A percentile compares a stretch with the other conserved stretches of the same genome.
Conservation (phyloP, 2,329 filamentous ascomycete genomes). For the Tricladium varicosporioides region DNA sequence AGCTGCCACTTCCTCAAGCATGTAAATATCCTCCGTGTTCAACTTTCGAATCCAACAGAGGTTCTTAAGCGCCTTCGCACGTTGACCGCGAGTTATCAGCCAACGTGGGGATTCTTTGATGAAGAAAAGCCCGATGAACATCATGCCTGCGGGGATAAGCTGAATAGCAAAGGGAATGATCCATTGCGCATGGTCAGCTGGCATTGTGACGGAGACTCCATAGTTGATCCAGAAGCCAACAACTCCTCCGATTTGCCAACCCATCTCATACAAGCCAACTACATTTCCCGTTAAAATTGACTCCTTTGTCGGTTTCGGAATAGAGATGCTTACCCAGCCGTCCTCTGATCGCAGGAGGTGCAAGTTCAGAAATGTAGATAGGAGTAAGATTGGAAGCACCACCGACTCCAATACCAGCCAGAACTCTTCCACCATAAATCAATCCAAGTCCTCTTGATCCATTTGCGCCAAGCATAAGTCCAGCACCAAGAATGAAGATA, state of each 20-base stretch:
- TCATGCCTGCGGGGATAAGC: constrained; percentile 62
- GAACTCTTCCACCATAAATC: constrained; percentile 59
- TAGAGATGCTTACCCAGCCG: constrained; percentile 31
- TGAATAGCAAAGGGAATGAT: constrained; percentile 60
- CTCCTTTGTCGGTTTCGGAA: too few relatives aligned
- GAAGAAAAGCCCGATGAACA: constrained; percentile 58
- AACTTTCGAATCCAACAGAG: constrained; percentile 66
- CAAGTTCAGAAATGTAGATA: constrained; percentile 58
- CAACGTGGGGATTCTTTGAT: constrained; percentile 67
- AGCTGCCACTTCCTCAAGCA: constrained; percentile 64
- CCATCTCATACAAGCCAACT: constrained; percentile 64
- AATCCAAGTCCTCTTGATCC: constrained; percentile 58
- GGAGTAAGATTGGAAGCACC: constrained; percentile 61
- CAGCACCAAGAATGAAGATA: constrained; percentile 68
- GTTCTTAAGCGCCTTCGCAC: constrained; percentile 55
- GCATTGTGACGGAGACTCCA: constrained; percentile 51
- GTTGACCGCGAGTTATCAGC: constrained; percentile 61
- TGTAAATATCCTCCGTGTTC: constrained; percentile 44
- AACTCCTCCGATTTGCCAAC: constrained; percentile 60
- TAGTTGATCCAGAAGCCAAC: constrained; percentile 63
- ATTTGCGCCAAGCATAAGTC: constrained; percentile 67
- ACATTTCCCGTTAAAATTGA: constrained; percentile 32
- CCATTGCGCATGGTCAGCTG: constrained; percentile 54
- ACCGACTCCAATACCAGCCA: constrained; percentile 63
- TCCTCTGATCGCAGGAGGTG: constrained; percentile 62